Conservation (phyloP, 2,329 filamentous ascomycete genomes). For the Didymella segeticola region DNA sequence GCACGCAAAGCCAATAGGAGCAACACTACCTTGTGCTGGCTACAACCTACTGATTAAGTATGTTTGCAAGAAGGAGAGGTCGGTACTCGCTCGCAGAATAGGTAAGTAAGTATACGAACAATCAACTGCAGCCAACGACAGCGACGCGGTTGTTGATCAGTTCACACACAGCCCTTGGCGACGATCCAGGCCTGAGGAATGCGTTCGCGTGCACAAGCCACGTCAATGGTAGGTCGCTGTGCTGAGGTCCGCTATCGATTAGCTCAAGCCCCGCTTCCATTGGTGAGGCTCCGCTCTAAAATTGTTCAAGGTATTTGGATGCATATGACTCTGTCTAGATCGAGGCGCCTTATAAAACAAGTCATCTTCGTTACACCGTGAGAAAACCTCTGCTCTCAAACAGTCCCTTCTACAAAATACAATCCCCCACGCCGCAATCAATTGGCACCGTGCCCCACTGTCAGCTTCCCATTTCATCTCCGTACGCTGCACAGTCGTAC, state of each 20-base stretch:
- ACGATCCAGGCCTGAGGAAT: slow-evolving; percentile 11
- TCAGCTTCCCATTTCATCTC: slow-evolving; percentile 16
- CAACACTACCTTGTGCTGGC: background rate
- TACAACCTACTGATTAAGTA: too few species aligned
- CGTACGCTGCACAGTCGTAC: slow-evolving; percentile 15
- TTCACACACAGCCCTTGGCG: background rate
- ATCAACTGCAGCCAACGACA: slow-evolving; percentile 8
- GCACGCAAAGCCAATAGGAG: background rate
- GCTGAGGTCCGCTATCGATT: slow-evolving; percentile 10
- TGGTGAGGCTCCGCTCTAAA: slow-evolving; percentile 6
- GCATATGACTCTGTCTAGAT: slow-evolving; percentile 16
- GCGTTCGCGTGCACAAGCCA: background rate
- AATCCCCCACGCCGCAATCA: background rate
- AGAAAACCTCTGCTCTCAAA: background rate
- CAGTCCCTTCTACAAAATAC: background rate
- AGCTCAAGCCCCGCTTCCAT: slow-evolving; percentile 1
- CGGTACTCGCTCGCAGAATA: too few species aligned
- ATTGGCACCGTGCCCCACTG: slow-evolving; percentile 7
- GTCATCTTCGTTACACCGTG: background rate
- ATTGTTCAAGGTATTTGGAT: slow-evolving; percentile 14
- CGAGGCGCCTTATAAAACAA: background rate
- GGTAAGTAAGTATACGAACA: too few species aligned
- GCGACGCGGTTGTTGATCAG: slow-evolving; percentile 5
- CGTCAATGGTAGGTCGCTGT: too few species aligned
- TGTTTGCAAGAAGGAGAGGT: too few species aligned